These are phyloP conservation scores for Skeletonema grethae DNA, from an alignment of 108 stramenopile genomes.

Conservation along the genomic window DNA sequence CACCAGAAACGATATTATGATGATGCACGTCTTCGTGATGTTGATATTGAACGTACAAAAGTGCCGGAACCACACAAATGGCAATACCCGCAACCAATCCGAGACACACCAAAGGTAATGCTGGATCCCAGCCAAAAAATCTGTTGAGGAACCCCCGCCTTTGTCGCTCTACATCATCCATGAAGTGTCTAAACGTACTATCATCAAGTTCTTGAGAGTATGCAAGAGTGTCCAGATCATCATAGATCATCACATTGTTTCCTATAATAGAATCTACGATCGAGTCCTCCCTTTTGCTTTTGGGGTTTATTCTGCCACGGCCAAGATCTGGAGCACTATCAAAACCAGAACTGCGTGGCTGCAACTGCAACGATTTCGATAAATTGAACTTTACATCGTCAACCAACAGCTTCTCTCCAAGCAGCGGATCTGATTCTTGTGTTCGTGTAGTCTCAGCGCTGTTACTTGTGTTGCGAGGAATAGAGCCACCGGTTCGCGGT, in stretches of 20 bases:
- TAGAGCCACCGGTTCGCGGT: not conserved
- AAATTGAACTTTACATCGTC: not conserved
- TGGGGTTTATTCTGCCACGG: not conserved
- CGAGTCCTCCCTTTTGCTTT: not conserved
- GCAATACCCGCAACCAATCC: conserved; percentile 38
- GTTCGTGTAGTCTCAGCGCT: not conserved
- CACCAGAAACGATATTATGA: not conserved
- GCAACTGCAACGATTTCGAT: not conserved
- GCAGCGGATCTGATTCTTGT: conserved; percentile 1
- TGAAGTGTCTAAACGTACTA: not conserved
- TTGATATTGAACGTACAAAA: conserved; percentile 28
- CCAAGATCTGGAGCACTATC: conserved; percentile 1
- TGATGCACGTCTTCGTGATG: not conserved
- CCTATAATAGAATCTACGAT: not conserved
- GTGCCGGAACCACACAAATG: conserved; percentile 24
- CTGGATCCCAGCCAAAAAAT: conserved; percentile 1
- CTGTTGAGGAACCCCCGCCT: not conserved
- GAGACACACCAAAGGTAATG: conserved; percentile 20
- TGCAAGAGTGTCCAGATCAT: not conserved
- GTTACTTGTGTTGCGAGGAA: conserved; percentile 1
- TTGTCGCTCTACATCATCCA: not conserved
- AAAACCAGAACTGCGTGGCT: not conserved
- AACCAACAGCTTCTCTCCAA: not conserved
- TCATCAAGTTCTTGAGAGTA: conserved; percentile 3
- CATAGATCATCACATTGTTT: not conserved